Percentiles rank a stretch among this genome's conserved stretches.
Evolutionary conservation across 2,329 filamentous ascomycete species (phyloP).

Genomic region (Aspergillus chevalieri): DNA sequence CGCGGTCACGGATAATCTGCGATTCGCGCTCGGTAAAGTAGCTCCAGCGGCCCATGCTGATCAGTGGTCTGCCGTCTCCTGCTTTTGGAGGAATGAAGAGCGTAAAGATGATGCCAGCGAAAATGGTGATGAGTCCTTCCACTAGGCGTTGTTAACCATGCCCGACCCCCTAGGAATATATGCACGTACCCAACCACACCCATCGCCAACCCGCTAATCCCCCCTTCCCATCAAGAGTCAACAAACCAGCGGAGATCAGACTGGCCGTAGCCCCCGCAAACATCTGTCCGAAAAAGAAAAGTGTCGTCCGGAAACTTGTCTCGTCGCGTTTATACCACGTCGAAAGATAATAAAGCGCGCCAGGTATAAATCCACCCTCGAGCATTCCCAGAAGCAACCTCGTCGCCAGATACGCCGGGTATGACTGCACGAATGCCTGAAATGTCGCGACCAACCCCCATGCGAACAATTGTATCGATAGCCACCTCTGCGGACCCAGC

Average conservation of each 20-base stretch:
- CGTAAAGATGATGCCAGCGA: constrained; percentile 35
- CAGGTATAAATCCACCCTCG: constrained; percentile 53
- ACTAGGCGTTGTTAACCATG: constrained; percentile 18
- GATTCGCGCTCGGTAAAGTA: constrained; percentile 41
- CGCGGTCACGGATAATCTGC: constrained; percentile 37
- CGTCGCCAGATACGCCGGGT: constrained; percentile 45
- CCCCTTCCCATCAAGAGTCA: constrained; percentile 46
- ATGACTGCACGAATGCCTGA: constrained; percentile 48
- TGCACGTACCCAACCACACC: constrained; percentile 41
- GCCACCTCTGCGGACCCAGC: constrained; percentile 49
- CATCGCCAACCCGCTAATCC: constrained; percentile 52
- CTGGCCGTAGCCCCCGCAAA: constrained; percentile 42
- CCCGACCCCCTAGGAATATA: no score
- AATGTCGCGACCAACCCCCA: constrained; percentile 51
- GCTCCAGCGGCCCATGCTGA: constrained; percentile 33
- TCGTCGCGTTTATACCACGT: constrained; percentile 52
- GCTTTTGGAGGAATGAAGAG: constrained; percentile 35
- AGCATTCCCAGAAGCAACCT: constrained; percentile 49
- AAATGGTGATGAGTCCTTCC: constrained; percentile 50
- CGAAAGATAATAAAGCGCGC: constrained; percentile 42
- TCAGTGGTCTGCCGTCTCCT: constrained; percentile 31
- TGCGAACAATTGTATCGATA: constrained; percentile 49
- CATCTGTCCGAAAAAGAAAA: constrained; percentile 54
- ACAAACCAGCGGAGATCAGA: constrained; percentile 34
- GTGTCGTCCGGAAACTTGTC: constrained; percentile 47